Evolutionary conservation across 805 yeast species (phyloP), one percentile per base, ranked within the genome.

Genomic region (Lachancea nothofagi): DNA sequence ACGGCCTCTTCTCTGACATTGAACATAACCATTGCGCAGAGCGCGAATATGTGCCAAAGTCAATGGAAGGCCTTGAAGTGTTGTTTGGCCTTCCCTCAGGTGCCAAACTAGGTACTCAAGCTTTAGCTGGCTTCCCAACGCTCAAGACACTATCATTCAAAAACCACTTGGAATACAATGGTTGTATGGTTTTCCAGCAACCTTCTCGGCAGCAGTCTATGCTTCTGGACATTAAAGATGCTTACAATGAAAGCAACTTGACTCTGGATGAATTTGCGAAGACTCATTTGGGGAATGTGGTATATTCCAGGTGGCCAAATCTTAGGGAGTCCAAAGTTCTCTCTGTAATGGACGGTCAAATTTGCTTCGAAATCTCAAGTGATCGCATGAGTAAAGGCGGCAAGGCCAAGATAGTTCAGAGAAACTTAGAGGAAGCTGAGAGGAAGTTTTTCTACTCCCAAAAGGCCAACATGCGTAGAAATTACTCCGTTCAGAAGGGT

Each of bases 81-180:
- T 67, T 70, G 34, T 68, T 70, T 43, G 89, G 88, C 3, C 69
- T 89, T 38, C 65, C 76, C 26, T 69, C 72, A 19, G 83, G 83
- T 39, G 93, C 87, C 6, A 68, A 72, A 39, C 61, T 72, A 2
- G 97, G 97, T 29, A 65, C 65, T n/a, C 72, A 80, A 2, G 67
- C 83, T 41, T 64, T 83, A 40, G 94, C 96, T 7, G 96, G 97
- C 1, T 93, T 93, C 72, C 97, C 98, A 37, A 70, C 90, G 10
- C 70, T 93, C 54, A 63, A 75, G 34, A 77, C 94, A 1, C 61
- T 93, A 32, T 81, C 87, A 5, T 81, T 78, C 54, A 61, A 69
- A 3, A 47, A 56, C 45, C 67, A 72, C 35, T 61, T 89, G 47
- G 72, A 70, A 31, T 66, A 70, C 45, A 81, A 78, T 43, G 83